These are phyloP conservation scores for Monilinia aucupariae DNA, from an alignment of 2,329 filamentous ascomycete genomes.

Conservation along the genomic window DNA sequence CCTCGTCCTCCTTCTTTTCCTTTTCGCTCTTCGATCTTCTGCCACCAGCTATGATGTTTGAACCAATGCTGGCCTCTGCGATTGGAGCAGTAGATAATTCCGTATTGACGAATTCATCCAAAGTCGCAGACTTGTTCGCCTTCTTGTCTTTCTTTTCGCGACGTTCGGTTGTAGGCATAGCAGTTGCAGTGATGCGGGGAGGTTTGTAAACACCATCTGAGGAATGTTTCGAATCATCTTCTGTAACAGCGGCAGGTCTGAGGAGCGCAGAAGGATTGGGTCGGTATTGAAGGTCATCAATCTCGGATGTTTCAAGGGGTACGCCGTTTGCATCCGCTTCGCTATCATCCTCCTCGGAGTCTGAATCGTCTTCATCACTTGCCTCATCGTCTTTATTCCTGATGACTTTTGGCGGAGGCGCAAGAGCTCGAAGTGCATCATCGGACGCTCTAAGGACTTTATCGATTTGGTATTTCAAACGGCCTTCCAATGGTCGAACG, in stretches of 20 bases:
- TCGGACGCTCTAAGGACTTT: slow-evolving; percentile 86
- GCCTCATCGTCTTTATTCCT: slow-evolving; percentile 15
- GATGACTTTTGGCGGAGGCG: slow-evolving; percentile 9
- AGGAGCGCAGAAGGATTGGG: slow-evolving; percentile 50
- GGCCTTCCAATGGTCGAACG: slow-evolving; percentile 80
- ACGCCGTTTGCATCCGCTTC: slow-evolving; percentile 28
- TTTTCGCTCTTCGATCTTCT: slow-evolving; percentile 71
- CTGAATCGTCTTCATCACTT: slow-evolving; percentile 25
- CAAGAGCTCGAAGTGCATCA: slow-evolving; percentile 37
- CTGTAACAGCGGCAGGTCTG: slow-evolving; percentile 27
- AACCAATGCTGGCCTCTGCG: slow-evolving; percentile 86
- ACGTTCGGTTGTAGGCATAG: slow-evolving; percentile 60
- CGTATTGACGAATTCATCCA: slow-evolving; percentile 85
- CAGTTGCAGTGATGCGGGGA: slow-evolving; percentile 78
- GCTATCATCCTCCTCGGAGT: slow-evolving; percentile 36
- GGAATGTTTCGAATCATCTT: slow-evolving; percentile 36
- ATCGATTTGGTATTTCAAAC: slow-evolving; percentile 92
- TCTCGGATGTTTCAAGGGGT: slow-evolving; percentile 32
- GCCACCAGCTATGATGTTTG: slow-evolving; percentile 75
- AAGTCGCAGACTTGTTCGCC: slow-evolving; percentile 69
- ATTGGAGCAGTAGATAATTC: slow-evolving; percentile 79
- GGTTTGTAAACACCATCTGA: slow-evolving; percentile 77
- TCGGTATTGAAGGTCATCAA: slow-evolving; percentile 57
- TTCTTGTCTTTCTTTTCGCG: slow-evolving; percentile 54
- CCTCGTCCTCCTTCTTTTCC: slow-evolving; percentile 71